phyloP scores from a whole-genome alignment of 2,329 filamentous ascomycete genomes.

The Ustulina deusta region DNA sequence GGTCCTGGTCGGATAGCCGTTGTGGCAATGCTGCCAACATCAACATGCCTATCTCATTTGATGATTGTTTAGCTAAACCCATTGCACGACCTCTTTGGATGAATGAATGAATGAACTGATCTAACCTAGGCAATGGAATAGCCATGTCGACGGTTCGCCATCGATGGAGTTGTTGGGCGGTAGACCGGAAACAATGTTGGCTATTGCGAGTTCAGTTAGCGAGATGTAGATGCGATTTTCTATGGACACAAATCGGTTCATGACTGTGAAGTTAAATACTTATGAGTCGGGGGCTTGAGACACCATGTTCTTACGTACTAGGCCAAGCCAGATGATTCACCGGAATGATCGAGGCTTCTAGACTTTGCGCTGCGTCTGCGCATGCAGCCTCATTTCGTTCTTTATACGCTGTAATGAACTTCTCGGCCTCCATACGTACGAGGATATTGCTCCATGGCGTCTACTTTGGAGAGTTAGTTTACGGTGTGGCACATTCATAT shows the following conservation, averaged over 20 bases:
- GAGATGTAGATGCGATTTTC: background rate
- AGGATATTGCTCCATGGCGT: background rate
- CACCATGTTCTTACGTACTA: background rate
- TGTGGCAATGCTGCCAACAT: slow-evolving; percentile 19
- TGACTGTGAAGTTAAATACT: background rate
- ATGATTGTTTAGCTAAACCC: background rate
- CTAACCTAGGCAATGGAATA: slow-evolving; percentile 21
- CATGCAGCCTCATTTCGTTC: background rate
- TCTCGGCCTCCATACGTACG: background rate
- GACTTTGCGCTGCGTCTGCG: accelerated
- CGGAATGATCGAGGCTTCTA: background rate
- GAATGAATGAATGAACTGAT: background rate
- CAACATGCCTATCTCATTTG: slow-evolving; percentile 4
- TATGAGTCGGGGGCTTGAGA: background rate
- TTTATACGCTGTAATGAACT: background rate
- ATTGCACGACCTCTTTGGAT: too few relatives aligned
- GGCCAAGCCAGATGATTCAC: background rate
- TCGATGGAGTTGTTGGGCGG: background rate
- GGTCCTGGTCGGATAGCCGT: background rate
- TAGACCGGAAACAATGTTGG: background rate
- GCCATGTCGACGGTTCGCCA: slow-evolving; percentile 1
- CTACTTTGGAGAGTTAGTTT: background rate
- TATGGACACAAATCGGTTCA: background rate
- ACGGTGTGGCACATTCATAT: background rate
- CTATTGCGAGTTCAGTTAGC: background rate